Evolutionary conservation across 192 early-diverging fungal genomes (phyloP).

Genomic region (Dispira simplex): DNA sequence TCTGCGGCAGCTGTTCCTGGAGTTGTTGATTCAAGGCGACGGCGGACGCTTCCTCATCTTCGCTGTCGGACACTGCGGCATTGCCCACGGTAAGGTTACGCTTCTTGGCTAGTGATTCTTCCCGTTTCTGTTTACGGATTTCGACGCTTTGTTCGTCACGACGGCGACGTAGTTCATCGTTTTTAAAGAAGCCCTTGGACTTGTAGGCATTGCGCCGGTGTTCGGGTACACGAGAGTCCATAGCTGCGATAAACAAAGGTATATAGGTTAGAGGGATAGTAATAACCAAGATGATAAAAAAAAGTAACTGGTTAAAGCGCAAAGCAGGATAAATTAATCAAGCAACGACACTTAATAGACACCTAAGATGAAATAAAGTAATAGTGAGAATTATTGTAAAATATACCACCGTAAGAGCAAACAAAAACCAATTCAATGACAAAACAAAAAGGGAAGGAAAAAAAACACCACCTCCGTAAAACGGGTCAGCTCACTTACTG

Average conservation of each 20-base stretch:
- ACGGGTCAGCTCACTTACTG: no score
- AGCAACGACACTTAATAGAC: no score
- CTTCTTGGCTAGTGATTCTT: conserved; percentile 85
- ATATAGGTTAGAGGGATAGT: no score
- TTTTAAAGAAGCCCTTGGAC: conserved; percentile 67
- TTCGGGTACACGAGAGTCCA: conserved; percentile 19
- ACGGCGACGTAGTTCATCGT: conserved; percentile 83
- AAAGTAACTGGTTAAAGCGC: no score
- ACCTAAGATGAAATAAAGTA: no score
- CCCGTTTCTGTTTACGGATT: conserved; percentile 90
- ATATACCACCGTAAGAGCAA: no score
- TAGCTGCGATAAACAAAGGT: background rate
- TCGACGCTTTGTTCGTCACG: conserved; percentile 87
- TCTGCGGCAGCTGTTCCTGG: conserved; percentile 58
- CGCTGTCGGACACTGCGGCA: conserved; percentile 40
- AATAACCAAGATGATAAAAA: no score
- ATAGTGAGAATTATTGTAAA: no score
- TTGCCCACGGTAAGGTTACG: conserved; percentile 52
- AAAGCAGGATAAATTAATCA: no score
- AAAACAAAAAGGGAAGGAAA: no score
- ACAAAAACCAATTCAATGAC: no score
- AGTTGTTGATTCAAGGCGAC: conserved; percentile 43
- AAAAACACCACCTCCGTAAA: no score
- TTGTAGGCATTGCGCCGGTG: conserved; percentile 68
- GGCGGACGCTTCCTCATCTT: conserved; percentile 60